Percentiles rank a stretch among this genome's conserved stretches.
Evolutionary conservation across 768 basidiomycete species (phyloP).

Genomic region (Lactarius vividus): DNA sequence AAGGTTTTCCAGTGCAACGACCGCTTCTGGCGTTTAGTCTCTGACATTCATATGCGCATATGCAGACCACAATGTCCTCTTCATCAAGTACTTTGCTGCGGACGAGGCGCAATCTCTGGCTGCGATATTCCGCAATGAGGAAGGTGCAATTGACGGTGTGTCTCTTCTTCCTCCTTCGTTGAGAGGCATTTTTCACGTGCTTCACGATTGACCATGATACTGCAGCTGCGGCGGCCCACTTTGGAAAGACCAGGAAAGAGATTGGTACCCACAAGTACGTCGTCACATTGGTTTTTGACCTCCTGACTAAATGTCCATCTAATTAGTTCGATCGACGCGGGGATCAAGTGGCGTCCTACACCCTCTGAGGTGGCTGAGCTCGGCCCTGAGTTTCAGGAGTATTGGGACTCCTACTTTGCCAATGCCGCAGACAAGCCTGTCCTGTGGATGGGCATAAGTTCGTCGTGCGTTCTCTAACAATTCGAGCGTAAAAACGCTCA

Average conservation of each 20-base stretch:
- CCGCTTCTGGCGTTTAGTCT: too few relatives aligned
- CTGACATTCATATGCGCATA: not conserved
- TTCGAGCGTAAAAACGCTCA: not conserved
- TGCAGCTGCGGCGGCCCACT: constrained; percentile 37
- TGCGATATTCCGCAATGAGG: constrained; percentile 21
- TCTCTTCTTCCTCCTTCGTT: not conserved
- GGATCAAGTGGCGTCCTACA: constrained; percentile 55
- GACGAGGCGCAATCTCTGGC: constrained; percentile 28
- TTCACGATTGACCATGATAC: not conserved
- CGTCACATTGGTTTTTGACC: not conserved
- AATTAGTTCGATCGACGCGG: constrained; percentile 42
- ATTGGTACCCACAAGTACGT: constrained; percentile 50
- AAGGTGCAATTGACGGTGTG: constrained; percentile 25
- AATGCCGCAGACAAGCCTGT: constrained; percentile 56
- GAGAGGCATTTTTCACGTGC: not conserved
- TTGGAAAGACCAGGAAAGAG: constrained; percentile 42
- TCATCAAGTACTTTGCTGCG: not conserved
- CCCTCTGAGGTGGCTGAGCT: constrained; percentile 49
- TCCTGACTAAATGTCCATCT: not conserved
- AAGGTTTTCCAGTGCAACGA: constrained; percentile 30
- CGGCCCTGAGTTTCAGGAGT: constrained; percentile 44
- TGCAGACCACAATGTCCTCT: not conserved
- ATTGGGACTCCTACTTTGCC: constrained; percentile 52
- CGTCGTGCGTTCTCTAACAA: constrained; percentile 38
- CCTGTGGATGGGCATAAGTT: constrained; percentile 40